Percentiles rank a stretch among this genome's conserved stretches.
phyloP scores from a whole-genome alignment of 306 rosid genomes.

The Begonia fuchsioides region DNA sequence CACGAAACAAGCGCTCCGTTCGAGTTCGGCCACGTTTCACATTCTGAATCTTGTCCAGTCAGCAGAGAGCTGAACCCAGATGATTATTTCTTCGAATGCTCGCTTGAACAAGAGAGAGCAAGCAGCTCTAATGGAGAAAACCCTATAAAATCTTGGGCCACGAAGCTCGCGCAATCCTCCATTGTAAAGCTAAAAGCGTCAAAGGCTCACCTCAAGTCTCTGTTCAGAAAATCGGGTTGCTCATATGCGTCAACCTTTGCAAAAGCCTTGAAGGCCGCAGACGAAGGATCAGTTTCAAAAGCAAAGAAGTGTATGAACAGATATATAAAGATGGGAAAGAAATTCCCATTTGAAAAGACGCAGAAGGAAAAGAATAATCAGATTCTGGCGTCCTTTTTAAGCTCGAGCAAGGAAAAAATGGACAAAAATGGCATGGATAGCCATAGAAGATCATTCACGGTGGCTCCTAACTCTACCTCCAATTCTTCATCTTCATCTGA shows the following conservation, averaged over 20 bases:
- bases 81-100: conserved; percentile 32
- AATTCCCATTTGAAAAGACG: conserved; percentile 40
- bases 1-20: conserved; percentile 40
- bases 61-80: conserved; percentile 57
- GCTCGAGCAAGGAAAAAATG: conserved; percentile 24
- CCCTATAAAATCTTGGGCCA: conserved; percentile 59
- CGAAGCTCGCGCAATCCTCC: conserved; percentile 58
- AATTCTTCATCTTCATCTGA: conserved; percentile 9
- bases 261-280: conserved; percentile 1
- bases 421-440: conserved; percentile 14
- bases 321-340: conserved; percentile 28
- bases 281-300: conserved; percentile 57
- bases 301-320: conserved; percentile 35
- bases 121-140: conserved; percentile 22
- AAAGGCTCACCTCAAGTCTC: conserved; percentile 68
- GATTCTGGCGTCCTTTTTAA: conserved; percentile 23
- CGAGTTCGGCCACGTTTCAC: conserved; percentile 79
- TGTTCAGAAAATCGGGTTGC: conserved; percentile 70
- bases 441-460: conserved; percentile 74
- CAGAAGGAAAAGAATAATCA: conserved; percentile 10
- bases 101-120: conserved; percentile 1
- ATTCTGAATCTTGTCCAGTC: conserved; percentile 58
- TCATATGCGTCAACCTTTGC: conserved; percentile 11
- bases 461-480: conserved; percentile 34
- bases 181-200: conserved; percentile 74